phyloP scores from a whole-genome alignment of 2,329 filamentous ascomycete genomes.

The Arthrobotrys iridis region DNA sequence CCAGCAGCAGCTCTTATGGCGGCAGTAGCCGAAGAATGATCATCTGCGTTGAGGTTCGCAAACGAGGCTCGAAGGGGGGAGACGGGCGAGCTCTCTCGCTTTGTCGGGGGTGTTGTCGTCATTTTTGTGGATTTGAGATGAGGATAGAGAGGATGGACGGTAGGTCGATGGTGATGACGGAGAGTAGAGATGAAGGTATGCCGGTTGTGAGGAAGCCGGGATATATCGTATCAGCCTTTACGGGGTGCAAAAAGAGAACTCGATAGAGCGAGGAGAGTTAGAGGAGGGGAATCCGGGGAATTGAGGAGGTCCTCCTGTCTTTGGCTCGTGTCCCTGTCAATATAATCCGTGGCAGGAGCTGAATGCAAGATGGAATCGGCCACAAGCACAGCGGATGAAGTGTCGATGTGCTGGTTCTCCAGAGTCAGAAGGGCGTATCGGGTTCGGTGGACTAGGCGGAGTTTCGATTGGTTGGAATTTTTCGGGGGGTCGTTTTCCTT shows the following conservation, averaged over 20 bases:
- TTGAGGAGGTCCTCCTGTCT: conserved; percentile 4
- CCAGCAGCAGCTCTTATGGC: conserved; percentile 49
- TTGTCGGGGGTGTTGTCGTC: conserved; percentile 51
- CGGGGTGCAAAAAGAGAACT: background rate
- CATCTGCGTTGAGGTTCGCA: conserved; percentile 50
- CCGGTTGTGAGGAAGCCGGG: conserved; percentile 15
- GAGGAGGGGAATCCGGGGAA: conserved; percentile 31
- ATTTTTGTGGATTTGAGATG: conserved; percentile 28
- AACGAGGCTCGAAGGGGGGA: conserved; percentile 52
- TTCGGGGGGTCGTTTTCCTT: background rate
- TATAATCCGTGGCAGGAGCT: conserved; percentile 26
- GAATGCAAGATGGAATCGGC: conserved; percentile 43
- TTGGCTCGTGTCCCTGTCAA: conserved; percentile 17
- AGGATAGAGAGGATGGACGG: background rate
- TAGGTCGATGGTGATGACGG: background rate
- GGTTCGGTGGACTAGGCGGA: conserved; percentile 7
- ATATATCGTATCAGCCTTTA: conserved; percentile 3
- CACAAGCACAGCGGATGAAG: conserved; percentile 35
- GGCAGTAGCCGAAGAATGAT: conserved; percentile 43
- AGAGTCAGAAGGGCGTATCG: conserved; percentile 18
- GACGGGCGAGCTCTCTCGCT: conserved; percentile 50
- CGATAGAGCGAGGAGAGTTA: conserved; percentile 6
- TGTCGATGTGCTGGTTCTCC: conserved; percentile 52
- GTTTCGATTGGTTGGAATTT: conserved; percentile 51
- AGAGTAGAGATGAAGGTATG: background rate